Evolutionary conservation across 2,329 filamentous ascomycete species (phyloP), one percentile per base, ranked within the genome.

Genomic region (Hypomyces perniciosus): DNA sequence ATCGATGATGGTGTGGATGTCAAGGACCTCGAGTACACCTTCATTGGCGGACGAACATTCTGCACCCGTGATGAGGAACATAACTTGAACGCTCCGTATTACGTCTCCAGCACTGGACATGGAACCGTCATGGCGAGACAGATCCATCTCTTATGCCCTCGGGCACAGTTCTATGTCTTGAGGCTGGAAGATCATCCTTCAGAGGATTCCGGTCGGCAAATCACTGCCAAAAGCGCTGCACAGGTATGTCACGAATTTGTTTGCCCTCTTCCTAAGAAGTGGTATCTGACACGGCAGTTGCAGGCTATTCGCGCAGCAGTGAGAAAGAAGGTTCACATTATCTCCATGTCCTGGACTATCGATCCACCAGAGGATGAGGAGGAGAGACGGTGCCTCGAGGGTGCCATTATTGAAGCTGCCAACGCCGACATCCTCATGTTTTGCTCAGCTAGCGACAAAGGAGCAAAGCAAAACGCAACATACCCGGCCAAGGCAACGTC

Each of bases 341-440:
- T 71, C 42, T 68, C 64, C 43, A 69, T 70, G 63, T 66, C 63
- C 1, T 71, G 66, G 68, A 68, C 64, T 1, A 64, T 70, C n/a
- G 54, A 57, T 4, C 46, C 48, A 31, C 51, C 51, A 6, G 51
- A 53, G 30, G 51, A 53, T 12, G 51, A 53, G n/a, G 51, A 53
- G 31, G 54, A 54, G 44, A 53, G 48, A 39, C n/a, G 52, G 56
- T 8, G 38, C 4, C 62, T 69, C 1, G 54, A 62, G 7, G 30
- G 48, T 0, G 66, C 67, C 9, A 61, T 71, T 28, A 38, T 41
- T 0, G 42, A 56, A 1, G 54, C 57, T 27, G 39, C 53, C 12
- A 57, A 54, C 2, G 67, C 66, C 1, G 50, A 61, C 6, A 71
- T 71, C 5, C 57, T 71, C 39, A 63, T 72, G 54, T 72, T 72